Evolutionary conservation across 2,329 filamentous ascomycete species (phyloP), one percentile per base, ranked within the genome.

Genomic region (Cephalotrichum gorgonifer): DNA sequence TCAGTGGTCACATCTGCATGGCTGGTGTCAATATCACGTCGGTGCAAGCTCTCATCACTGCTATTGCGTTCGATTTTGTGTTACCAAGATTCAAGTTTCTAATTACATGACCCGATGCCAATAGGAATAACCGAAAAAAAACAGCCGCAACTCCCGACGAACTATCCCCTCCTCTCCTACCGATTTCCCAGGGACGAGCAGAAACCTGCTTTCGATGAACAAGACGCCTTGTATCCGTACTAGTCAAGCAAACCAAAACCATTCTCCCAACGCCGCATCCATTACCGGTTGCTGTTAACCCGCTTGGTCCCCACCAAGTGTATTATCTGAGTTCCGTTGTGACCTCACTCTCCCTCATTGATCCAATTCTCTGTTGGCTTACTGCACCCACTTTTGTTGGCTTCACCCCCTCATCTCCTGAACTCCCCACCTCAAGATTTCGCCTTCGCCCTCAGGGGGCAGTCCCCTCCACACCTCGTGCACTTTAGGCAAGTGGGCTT

Each of bases 401-500:
- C n/a, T n/a, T n/a, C n/a, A 15, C 5, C 8, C 30, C 30, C 12
- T 9, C 30, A 31, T 31, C 17, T 22, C 9, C 8, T 22, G 41
- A 14, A 20, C 31, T 9, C 15, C 20, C 22, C 11, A 14, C 27
- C 27, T 53, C 52, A 60, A 51, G 57, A 55, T 49, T 60, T 66
- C 50, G 55, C 59, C 51, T 60, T 60, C 14, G 64, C 63, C 48
- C 63, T 58, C 12, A 67, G 54, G 5, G 65, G 65, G 43, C 65
- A 69, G 50, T 60, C 60, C 22, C 56, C 58, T 22, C 56, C 54
- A 51, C 66, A 69, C 35, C 62, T 55, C 14, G 63, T 59, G 49
- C 67, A 69, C 38, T 59, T 58, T 12, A 65, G 53, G 50, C 59
- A 64, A 9, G 54, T 55, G 0, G 64, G 63, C 52, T 68, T 68